phyloP scores from a whole-genome alignment of 2,329 filamentous ascomycete species.

The Ambrosiella beaveri region DNA sequence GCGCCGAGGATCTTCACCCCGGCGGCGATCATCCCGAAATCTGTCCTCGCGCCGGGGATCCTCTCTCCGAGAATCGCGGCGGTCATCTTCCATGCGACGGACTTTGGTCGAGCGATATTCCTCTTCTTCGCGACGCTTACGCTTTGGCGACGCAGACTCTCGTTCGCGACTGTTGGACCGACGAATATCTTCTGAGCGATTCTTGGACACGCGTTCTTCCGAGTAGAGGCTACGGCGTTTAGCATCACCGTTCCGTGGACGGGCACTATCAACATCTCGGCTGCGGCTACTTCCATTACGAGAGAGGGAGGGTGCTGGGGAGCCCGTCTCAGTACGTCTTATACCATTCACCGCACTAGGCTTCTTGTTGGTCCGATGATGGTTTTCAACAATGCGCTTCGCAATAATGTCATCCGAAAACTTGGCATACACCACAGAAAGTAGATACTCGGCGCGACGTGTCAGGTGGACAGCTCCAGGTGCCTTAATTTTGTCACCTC shows the following conservation, averaged over 20 bases:
- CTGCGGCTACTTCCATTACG: conserved; percentile 33
- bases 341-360: conserved; percentile 36
- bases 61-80: conserved; percentile 18
- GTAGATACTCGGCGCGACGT: conserved; percentile 79
- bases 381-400: conserved; percentile 72
- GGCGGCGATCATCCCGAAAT: conserved; percentile 14
- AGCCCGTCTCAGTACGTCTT: conserved; percentile 49
- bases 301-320: conserved; percentile 36
- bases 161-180: conserved; percentile 23
- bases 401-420: conserved; percentile 61
- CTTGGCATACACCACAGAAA: conserved; percentile 81
- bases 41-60: conserved; percentile 12
- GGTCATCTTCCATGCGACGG: conserved; percentile 24
- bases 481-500: conserved; percentile 65
- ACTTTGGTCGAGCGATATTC: conserved; percentile 25
- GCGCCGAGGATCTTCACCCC: conserved; percentile 17
- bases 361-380: conserved; percentile 90
- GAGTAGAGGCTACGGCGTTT: conserved; percentile 42
- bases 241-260: conserved; percentile 25
- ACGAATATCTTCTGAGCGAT: conserved; percentile 30
- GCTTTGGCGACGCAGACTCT: conserved; percentile 14
- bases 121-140: conserved; percentile 14
- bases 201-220: conserved; percentile 28
- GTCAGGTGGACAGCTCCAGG: conserved; percentile 96
- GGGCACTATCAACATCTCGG: conserved; percentile 29